Evolutionary conservation across 2,329 filamentous ascomycete species (phyloP).

Genomic region (Amauroascus niger): DNA sequence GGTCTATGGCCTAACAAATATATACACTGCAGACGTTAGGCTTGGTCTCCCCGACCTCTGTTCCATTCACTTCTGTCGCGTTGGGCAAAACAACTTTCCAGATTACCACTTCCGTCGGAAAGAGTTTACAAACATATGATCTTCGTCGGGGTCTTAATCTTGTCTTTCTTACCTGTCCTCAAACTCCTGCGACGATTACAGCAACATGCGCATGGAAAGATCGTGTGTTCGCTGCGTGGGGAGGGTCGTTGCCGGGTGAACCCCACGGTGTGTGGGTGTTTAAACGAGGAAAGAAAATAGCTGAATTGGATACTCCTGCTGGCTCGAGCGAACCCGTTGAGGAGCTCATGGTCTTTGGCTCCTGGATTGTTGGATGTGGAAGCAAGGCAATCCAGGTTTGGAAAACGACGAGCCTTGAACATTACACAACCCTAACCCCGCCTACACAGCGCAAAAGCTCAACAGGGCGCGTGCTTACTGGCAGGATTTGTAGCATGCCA

Average conservation of each 20-base stretch:
- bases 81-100: slow-evolving; percentile 93
- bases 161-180: slow-evolving; percentile 83
- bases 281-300: slow-evolving; percentile 77
- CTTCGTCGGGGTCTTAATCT: slow-evolving; percentile 80
- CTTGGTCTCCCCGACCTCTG: slow-evolving; percentile 77
- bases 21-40: slow-evolving; percentile 62
- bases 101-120: slow-evolving; percentile 88
- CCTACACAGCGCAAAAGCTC: slow-evolving; percentile 49
- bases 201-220: slow-evolving; percentile 83
- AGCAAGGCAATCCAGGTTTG: slow-evolving; percentile 73
- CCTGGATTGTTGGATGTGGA: slow-evolving; percentile 79
- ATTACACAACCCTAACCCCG: slow-evolving; percentile 71
- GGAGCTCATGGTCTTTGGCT: slow-evolving; percentile 72
- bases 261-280: slow-evolving; percentile 75
- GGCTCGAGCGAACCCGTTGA: slow-evolving; percentile 57
- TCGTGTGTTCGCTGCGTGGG: slow-evolving; percentile 82
- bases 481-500: slow-evolving; percentile 75
- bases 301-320: slow-evolving; percentile 58
- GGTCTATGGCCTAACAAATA: background rate
- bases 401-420: slow-evolving; percentile 72
- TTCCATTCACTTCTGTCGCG: slow-evolving; percentile 82
- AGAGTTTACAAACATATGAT: slow-evolving; percentile 90
- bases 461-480: slow-evolving; percentile 60
- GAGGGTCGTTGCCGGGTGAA: slow-evolving; percentile 46
- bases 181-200: slow-evolving; percentile 77